Evolutionary conservation across 2,329 filamentous ascomycete species (phyloP).

Genomic region (Botryosphaeria agaves): DNA sequence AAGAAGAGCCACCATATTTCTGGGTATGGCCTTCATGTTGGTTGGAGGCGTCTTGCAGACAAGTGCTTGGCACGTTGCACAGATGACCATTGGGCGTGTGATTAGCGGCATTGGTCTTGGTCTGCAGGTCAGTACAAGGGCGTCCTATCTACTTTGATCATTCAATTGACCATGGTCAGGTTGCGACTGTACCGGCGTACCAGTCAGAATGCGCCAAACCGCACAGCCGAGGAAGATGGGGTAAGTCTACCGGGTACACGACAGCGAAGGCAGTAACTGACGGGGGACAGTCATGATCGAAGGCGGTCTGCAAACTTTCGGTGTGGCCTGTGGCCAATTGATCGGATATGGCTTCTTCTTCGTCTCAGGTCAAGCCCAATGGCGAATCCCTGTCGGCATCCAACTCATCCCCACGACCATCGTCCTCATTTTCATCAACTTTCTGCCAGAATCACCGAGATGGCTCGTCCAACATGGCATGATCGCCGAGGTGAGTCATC

Average conservation of each 20-base stretch:
- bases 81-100: constrained; percentile 2
- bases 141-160: no score
- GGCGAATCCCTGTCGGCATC: constrained; percentile 4
- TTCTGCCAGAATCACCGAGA: constrained; percentile 4
- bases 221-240: constrained; percentile 5
- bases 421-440: constrained; percentile 2
- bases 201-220: constrained; percentile 4
- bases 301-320: constrained; percentile 3
- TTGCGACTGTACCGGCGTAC: constrained; percentile 1
- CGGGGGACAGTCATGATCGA: constrained; percentile 1
- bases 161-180: no score
- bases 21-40: constrained; percentile 5
- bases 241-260: not conserved
- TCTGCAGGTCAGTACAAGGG: no score
- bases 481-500: constrained; percentile 2
- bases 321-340: constrained; percentile 4
- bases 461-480: constrained; percentile 3
- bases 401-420: constrained; percentile 2
- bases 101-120: constrained; percentile 1
- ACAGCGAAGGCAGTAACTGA: not conserved
- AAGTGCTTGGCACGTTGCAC: constrained; percentile 4
- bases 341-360: constrained; percentile 5
- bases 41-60: constrained; percentile 5
- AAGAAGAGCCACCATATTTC: constrained; percentile 1
- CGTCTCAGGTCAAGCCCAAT: constrained; percentile 3